phyloP scores from a whole-genome alignment of 116 monocot species.

The Trichopus zeylanicus region DNA sequence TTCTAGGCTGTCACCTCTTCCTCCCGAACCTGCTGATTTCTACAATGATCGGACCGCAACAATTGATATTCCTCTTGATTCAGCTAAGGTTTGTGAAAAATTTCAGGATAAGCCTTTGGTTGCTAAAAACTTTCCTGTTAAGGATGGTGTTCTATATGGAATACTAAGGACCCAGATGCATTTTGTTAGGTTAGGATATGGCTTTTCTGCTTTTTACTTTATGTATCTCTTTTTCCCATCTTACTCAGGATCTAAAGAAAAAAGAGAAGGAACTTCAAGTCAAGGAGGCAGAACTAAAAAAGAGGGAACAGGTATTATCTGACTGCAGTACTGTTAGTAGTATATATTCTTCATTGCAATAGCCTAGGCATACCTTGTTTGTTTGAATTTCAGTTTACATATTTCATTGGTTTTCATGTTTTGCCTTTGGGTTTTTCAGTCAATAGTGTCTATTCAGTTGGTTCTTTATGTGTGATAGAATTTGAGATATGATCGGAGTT shows the following conservation, averaged over 20 bases:
- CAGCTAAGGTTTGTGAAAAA: constrained; percentile 37
- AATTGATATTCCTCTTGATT: constrained; percentile 84
- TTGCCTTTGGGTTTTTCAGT: too few species aligned
- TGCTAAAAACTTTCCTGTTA: too few species aligned
- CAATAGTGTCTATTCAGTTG: too few species aligned
- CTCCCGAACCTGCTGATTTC: constrained; percentile 92
- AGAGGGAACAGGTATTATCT: constrained; percentile 72
- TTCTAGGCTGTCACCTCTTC: constrained; percentile 90
- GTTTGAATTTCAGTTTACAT: neutral
- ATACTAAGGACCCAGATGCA: neutral
- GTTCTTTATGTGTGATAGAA: too few species aligned
- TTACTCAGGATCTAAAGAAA: constrained; percentile 71
- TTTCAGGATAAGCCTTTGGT: too few species aligned
- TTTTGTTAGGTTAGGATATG: neutral
- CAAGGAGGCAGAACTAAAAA: constrained; percentile 84
- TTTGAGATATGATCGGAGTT: too few species aligned
- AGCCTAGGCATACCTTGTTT: neutral
- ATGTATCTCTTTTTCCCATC: neutral
- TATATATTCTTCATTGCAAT: neutral
- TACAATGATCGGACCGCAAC: constrained; percentile 77
- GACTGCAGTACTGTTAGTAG: neutral
- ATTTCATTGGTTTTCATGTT: too few species aligned
- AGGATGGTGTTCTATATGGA: too few species aligned
- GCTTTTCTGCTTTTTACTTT: neutral
- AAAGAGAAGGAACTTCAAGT: constrained; percentile 94